These are phyloP conservation scores for Plasmodium malariae DNA, from an alignment of 169 alveolate genomes.

Conservation along the genomic window DNA sequence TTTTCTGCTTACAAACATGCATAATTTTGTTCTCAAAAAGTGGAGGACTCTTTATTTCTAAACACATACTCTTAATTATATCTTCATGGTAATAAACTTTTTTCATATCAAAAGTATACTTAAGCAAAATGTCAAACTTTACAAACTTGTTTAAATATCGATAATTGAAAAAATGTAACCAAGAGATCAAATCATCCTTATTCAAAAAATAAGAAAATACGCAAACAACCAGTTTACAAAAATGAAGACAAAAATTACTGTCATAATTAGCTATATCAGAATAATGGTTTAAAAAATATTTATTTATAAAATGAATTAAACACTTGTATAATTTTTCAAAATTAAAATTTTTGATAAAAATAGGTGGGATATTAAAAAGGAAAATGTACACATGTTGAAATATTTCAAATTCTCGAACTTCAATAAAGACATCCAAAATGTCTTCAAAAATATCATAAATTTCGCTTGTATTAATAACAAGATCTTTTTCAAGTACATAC, in stretches of 20 bases:
- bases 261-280: conserved; percentile 50
- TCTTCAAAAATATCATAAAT: conserved; percentile 23
- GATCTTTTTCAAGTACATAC: background rate
- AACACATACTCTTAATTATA: conserved; percentile 6
- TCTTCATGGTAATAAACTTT: conserved; percentile 22
- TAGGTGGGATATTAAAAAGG: conserved; percentile 46
- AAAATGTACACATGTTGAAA: conserved; percentile 51
- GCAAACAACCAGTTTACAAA: conserved; percentile 41
- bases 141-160: conserved; percentile 25
- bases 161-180: conserved; percentile 64
- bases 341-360: conserved; percentile 40
- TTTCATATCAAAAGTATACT: conserved; percentile 19
- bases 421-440: conserved; percentile 18
- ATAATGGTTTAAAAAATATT: conserved; percentile 28
- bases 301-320: conserved; percentile 8
- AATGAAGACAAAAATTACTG: conserved; percentile 33
- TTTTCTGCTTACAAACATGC: no score
- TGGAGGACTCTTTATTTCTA: background rate
- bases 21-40: no score
- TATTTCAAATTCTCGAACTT: conserved; percentile 48
- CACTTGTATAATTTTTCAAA: conserved; percentile 45
- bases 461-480: background rate
- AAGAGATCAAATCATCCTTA: conserved; percentile 18
- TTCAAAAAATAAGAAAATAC: conserved; percentile 32
- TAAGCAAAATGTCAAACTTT: conserved; percentile 17